These are phyloP conservation scores for Naematelia encephala DNA, from an alignment of 768 basidiomycete species.

Conservation along the genomic window DNA sequence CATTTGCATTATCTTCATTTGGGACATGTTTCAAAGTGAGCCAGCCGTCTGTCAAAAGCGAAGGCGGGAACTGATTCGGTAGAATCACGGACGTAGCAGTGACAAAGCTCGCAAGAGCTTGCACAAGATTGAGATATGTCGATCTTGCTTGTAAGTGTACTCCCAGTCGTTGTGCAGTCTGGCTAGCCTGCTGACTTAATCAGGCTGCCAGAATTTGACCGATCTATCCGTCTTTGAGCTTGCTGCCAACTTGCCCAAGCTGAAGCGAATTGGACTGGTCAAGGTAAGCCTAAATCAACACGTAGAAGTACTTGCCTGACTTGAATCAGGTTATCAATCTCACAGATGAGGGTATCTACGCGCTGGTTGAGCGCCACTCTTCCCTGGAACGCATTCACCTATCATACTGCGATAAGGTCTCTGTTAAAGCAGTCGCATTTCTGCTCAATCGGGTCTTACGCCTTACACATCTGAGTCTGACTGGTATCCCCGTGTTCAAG, in stretches of 20 bases:
- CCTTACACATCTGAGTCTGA: slow-evolving; percentile 89
- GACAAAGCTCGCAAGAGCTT: slow-evolving; percentile 73
- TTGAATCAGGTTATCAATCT: slow-evolving; percentile 63
- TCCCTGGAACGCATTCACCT: slow-evolving; percentile 93
- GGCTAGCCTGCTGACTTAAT: neutral
- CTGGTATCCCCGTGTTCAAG: slow-evolving; percentile 92
- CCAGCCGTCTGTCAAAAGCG: slow-evolving; percentile 1
- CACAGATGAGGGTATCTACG: slow-evolving; percentile 88
- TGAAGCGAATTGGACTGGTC: slow-evolving; percentile 91
- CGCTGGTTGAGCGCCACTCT: slow-evolving; percentile 77
- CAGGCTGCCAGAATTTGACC: slow-evolving; percentile 80
- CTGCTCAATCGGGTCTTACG: slow-evolving; percentile 83
- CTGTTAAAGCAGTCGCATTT: slow-evolving; percentile 84
- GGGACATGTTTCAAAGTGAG: slow-evolving; percentile 67
- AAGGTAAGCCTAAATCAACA: slow-evolving; percentile 54
- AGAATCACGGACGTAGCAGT: slow-evolving; percentile 89
- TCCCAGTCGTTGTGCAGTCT: neutral
- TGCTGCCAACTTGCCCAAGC: slow-evolving; percentile 71
- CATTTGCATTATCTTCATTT: slow-evolving; percentile 92
- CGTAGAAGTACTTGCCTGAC: neutral
- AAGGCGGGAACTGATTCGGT: neutral
- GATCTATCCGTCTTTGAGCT: slow-evolving; percentile 94
- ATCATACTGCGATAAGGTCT: slow-evolving; percentile 93
- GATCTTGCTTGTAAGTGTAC: slow-evolving; percentile 82
- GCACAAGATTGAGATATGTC: slow-evolving; percentile 86